phyloP scores from a whole-genome alignment of 1,284 basidiomycete species.

The Mycosarcoma maydis region DNA sequence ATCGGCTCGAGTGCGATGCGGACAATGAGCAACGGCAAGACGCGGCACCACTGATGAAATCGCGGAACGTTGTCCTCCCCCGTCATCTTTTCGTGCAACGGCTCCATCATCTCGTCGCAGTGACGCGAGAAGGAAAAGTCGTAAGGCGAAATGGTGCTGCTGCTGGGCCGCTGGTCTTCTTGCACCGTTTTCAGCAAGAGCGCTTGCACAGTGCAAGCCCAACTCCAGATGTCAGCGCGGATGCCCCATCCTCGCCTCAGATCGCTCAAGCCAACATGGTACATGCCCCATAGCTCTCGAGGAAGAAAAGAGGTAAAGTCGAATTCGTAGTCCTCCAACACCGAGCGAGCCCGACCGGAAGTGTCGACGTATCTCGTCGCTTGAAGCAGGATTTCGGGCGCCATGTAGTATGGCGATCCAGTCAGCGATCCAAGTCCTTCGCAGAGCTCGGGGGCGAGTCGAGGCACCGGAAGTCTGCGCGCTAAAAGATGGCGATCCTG shows the following conservation, averaged over 20 bases:
- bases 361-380: constrained; percentile 49
- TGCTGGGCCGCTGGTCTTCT: constrained; percentile 31
- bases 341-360: constrained; percentile 33
- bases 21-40: constrained; percentile 50
- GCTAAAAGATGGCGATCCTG: constrained; percentile 27
- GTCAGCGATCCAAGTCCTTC: constrained; percentile 58
- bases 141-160: constrained; percentile 53
- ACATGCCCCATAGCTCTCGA: constrained; percentile 23
- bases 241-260: constrained; percentile 56
- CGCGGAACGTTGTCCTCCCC: constrained; percentile 48
- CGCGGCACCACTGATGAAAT: constrained; percentile 56
- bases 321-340: constrained; percentile 54
- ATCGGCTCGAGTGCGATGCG: constrained; percentile 30
- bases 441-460: constrained; percentile 30
- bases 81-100: constrained; percentile 34
- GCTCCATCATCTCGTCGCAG: constrained; percentile 45
- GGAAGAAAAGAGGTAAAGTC: constrained; percentile 29
- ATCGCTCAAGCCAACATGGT: constrained; percentile 45
- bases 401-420: constrained; percentile 59
- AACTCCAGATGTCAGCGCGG: constrained; percentile 58
- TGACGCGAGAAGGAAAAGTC: constrained; percentile 55
- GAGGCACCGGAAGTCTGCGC: constrained; percentile 3
- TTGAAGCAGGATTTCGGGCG: constrained; percentile 59
- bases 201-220: constrained; percentile 55
- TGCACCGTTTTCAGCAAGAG: constrained; percentile 46